These are phyloP conservation scores for Psidium friedrichsthalianum DNA, from an alignment of 345 rosid genomes.

Conservation along the genomic window DNA sequence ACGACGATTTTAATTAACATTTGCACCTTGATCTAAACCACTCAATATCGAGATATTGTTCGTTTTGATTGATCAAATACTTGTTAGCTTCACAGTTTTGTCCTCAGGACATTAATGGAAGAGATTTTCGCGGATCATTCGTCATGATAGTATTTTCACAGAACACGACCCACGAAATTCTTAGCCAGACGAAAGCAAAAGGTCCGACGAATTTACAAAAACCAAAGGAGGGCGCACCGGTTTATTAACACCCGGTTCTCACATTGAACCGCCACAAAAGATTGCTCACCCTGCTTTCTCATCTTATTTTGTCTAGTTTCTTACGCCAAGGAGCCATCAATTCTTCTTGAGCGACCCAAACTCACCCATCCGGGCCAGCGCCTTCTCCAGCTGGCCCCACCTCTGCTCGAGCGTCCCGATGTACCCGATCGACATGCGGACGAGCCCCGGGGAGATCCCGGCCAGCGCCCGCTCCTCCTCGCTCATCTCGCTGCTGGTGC, in stretches of 20 bases:
- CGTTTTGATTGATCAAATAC: not conserved
- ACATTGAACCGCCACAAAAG: not conserved
- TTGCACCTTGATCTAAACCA: not conserved
- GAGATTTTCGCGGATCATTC: not conserved
- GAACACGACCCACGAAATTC: not conserved
- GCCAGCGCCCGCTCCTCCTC: conserved; percentile 65
- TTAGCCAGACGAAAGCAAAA: not conserved
- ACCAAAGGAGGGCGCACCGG: not conserved
- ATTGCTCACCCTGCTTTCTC: not conserved
- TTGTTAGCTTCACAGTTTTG: not conserved
- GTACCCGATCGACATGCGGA: conserved; percentile 84
- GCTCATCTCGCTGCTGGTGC: conserved; percentile 81
- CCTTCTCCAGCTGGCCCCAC: conserved; percentile 84
- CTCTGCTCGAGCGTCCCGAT: conserved; percentile 83
- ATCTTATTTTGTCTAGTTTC: not conserved
- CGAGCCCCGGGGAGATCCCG: conserved; percentile 84
- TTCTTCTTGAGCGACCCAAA: not conserved
- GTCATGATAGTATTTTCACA: not conserved
- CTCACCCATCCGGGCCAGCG: conserved; percentile 45
- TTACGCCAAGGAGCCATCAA: not conserved
- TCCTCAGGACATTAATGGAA: not conserved
- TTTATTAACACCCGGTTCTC: not conserved
- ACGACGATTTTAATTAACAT: not conserved
- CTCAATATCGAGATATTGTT: not conserved
- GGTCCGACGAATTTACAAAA: not conserved